Conservation (phyloP, 768 basidiomycete species). For the Gymnopilus dilepis region DNA sequence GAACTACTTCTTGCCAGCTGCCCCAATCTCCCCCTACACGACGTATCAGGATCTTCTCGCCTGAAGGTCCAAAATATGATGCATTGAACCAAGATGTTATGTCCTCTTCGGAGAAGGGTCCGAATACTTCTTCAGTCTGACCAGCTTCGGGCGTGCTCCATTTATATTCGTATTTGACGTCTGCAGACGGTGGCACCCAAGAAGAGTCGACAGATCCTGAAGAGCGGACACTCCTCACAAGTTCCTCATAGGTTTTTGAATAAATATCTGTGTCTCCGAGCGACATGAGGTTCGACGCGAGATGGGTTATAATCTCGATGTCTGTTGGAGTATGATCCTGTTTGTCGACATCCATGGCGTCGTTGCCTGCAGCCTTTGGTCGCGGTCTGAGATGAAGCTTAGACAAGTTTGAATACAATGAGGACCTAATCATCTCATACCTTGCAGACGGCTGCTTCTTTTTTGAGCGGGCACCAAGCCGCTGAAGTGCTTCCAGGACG, state of each 20-base stretch:
- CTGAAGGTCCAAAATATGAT: constrained; percentile 77
- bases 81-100: constrained; percentile 83
- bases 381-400: constrained; percentile 29
- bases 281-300: constrained; percentile 88
- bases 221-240: constrained; percentile 75
- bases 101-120: constrained; percentile 82
- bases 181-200: constrained; percentile 81
- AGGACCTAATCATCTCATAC: constrained; percentile 25
- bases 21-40: constrained; percentile 74
- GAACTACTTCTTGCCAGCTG: constrained; percentile 69
- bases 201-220: constrained; percentile 69
- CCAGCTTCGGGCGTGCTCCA: constrained; percentile 67
- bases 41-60: constrained; percentile 81
- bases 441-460: constrained; percentile 37
- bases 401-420: neutral
- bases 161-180: constrained; percentile 79
- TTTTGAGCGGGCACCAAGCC: constrained; percentile 70
- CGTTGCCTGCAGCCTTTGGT: constrained; percentile 30
- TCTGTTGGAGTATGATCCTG: constrained; percentile 44
- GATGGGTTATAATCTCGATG: constrained; percentile 82
- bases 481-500: constrained; percentile 85
- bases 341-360: constrained; percentile 59
- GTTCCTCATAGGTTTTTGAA: constrained; percentile 83
- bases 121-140: constrained; percentile 62
- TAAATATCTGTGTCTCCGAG: constrained; percentile 88